phyloP scores from a whole-genome alignment of 805 yeast genomes.

The Metschnikowia santaceciliae region DNA sequence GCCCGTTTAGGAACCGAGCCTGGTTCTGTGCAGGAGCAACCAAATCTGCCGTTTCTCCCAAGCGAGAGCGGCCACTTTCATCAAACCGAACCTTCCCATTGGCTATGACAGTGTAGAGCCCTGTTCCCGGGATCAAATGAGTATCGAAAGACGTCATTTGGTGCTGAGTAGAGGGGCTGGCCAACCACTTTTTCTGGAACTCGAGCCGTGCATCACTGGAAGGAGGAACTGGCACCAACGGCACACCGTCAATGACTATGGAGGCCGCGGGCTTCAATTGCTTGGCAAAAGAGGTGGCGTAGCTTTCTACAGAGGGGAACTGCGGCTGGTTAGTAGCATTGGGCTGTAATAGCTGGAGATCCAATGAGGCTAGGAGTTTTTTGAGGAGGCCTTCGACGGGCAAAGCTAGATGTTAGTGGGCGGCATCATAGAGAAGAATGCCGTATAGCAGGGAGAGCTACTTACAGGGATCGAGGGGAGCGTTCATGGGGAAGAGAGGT shows the following conservation, averaged over 20 bases:
- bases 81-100: constrained; percentile 69
- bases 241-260: constrained; percentile 56
- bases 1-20: constrained; percentile 56
- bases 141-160: constrained; percentile 60
- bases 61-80: constrained; percentile 64
- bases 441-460: constrained; percentile 4
- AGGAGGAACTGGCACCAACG: constrained; percentile 33
- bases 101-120: constrained; percentile 47
- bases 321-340: constrained; percentile 11
- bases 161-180: constrained; percentile 57
- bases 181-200: constrained; percentile 58
- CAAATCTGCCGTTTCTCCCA: constrained; percentile 62
- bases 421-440: neutral
- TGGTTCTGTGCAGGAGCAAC: constrained; percentile 16
- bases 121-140: constrained; percentile 65
- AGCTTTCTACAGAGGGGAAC: constrained; percentile 33
- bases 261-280: constrained; percentile 51
- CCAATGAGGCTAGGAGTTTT: constrained; percentile 31
- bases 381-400: constrained; percentile 40
- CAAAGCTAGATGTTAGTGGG: constrained; percentile 23
- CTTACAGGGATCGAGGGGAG: constrained; percentile 24
- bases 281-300: constrained; percentile 45
- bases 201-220: constrained; percentile 35
- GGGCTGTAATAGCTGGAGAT: constrained; percentile 29
- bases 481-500: constrained; percentile 4